Conservation (phyloP, 176 grass and related monocot genomes). For the Triticum urartu region DNA sequence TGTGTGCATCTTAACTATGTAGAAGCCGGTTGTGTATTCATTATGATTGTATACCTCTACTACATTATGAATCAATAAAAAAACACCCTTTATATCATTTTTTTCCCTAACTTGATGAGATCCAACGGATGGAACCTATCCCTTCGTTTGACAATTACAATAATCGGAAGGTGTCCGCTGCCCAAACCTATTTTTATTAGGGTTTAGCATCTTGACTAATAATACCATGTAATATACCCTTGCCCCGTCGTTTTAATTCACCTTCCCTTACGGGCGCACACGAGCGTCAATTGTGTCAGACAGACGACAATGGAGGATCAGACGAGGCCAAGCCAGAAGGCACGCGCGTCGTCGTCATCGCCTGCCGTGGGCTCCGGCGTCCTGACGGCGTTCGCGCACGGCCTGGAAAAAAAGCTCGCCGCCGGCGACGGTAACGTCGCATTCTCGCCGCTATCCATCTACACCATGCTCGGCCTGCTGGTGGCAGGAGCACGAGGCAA, state of each 20-base stretch:
- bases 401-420: background rate
- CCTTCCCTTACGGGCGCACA: background rate
- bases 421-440: background rate
- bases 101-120: background rate
- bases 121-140: background rate
- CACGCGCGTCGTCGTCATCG: background rate
- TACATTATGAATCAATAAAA: too few relatives aligned
- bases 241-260: background rate
- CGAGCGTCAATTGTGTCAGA: background rate
- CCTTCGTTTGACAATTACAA: background rate
- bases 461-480: background rate
- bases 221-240: background rate
- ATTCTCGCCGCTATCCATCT: slow-evolving; percentile 42
- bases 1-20: too few relatives aligned
- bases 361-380: background rate
- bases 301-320: background rate
- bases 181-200: background rate
- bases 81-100: too few relatives aligned
- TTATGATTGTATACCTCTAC: too few relatives aligned
- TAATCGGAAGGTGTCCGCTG: background rate
- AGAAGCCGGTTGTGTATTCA: too few relatives aligned
- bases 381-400: background rate
- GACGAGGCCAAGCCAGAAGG: background rate
- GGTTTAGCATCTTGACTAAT: background rate
- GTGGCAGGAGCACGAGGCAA: background rate